Percentiles rank a stretch among this genome's conserved stretches.
These are phyloP conservation scores for Monosporascus cannonballus DNA, from an alignment of 2,329 filamentous ascomycete species.

Conservation along the genomic window DNA sequence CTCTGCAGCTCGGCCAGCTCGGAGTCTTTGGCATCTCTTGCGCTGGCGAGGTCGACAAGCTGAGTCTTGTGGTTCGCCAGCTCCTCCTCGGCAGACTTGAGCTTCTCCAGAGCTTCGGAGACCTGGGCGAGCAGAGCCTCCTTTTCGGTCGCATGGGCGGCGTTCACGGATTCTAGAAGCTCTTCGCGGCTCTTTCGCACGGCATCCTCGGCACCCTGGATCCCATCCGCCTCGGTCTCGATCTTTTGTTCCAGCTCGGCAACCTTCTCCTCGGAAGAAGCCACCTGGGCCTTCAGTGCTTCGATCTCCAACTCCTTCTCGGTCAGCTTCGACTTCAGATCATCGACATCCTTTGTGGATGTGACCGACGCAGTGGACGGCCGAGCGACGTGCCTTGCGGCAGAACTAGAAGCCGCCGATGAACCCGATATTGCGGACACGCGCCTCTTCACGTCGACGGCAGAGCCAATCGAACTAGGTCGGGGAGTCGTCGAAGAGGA, in stretches of 20 bases:
- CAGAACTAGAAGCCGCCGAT: conserved; percentile 26
- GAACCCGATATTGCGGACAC: conserved; percentile 44
- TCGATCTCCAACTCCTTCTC: conserved; percentile 53
- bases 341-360: conserved; percentile 51
- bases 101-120: conserved; percentile 42
- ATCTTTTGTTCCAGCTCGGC: conserved; percentile 47
- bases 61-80: conserved; percentile 45
- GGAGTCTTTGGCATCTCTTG: conserved; percentile 42
- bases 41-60: conserved; percentile 39
- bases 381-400: conserved; percentile 36
- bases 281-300: conserved; percentile 50
- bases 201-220: conserved; percentile 33
- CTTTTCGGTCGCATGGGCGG: conserved; percentile 43
- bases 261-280: conserved; percentile 49
- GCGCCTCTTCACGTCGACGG: conserved; percentile 50
- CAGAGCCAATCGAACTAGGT: conserved; percentile 29
- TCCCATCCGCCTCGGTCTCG: conserved; percentile 31
- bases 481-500: conserved; percentile 30
- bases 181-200: conserved; percentile 37
- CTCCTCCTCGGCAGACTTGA: conserved; percentile 44
- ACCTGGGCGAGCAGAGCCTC: conserved; percentile 41
- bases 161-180: conserved; percentile 42
- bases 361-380: conserved; percentile 33
- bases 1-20: conserved; percentile 44
- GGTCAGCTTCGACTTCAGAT: conserved; percentile 53